phyloP scores from a whole-genome alignment of 2,329 filamentous ascomycete genomes.

The Pyricularia sp. region DNA sequence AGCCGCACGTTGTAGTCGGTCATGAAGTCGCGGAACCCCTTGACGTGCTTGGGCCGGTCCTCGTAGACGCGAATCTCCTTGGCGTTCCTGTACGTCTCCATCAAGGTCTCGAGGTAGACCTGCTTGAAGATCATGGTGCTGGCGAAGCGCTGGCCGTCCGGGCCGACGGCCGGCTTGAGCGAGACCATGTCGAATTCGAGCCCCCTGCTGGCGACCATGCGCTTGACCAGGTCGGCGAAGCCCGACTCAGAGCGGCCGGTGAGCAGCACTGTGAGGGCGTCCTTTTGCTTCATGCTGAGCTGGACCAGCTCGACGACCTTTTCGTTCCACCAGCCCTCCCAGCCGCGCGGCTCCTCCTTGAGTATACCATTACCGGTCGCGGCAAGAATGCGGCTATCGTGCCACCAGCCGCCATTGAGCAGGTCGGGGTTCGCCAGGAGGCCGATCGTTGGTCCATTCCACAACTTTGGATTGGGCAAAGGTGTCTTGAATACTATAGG shows the following conservation, averaged over 20 bases:
- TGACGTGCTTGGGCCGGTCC: constrained; percentile 58
- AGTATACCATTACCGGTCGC: constrained; percentile 78
- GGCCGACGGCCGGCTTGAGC: constrained; percentile 77
- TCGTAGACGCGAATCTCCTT: constrained; percentile 74
- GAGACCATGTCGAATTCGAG: constrained; percentile 83
- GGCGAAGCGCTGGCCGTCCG: constrained; percentile 66
- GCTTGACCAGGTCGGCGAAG: constrained; percentile 71
- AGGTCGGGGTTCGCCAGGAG: constrained; percentile 71
- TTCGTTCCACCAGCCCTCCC: constrained; percentile 97
- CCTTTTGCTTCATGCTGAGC: constrained; percentile 74
- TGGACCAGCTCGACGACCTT: constrained; percentile 72
- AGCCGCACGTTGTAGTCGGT: constrained; percentile 56
- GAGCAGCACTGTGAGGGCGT: constrained; percentile 75
- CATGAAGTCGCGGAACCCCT: constrained; percentile 80
- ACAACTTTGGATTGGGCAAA: constrained; percentile 78
- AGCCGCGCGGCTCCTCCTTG: constrained; percentile 72
- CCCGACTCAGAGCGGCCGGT: constrained; percentile 74
- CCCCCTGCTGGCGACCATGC: constrained; percentile 67
- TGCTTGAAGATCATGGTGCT: constrained; percentile 93
- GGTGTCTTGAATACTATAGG: constrained; percentile 77
- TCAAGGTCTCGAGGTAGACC: constrained; percentile 65
- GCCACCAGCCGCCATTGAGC: constrained; percentile 90
- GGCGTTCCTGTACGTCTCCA: constrained; percentile 77
- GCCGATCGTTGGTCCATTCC: constrained; percentile 71
- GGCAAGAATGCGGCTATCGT: constrained; percentile 76